These are phyloP conservation scores for Saussurea involucrata DNA, from an alignment of 129 eudicot species.

Conservation along the genomic window DNA sequence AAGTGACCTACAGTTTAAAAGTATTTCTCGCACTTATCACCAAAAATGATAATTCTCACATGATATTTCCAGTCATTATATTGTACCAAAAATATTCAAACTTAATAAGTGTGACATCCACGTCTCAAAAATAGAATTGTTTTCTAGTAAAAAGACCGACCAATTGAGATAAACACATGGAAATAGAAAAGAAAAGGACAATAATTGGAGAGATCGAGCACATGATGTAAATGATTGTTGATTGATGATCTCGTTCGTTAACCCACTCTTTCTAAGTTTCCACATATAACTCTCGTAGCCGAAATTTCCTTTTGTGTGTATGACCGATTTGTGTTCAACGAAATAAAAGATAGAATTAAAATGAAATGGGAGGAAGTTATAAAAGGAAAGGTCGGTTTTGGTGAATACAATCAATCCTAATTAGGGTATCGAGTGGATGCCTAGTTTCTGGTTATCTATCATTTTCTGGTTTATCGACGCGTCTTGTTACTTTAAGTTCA, in stretches of 20 bases:
- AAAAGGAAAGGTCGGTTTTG: conserved; percentile 21
- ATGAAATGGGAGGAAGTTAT: conserved; percentile 25
- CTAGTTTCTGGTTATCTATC: not conserved
- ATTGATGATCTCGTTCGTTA: not conserved
- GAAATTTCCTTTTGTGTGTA: not conserved
- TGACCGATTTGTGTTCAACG: not conserved
- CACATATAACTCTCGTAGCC: not conserved
- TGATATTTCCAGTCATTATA: too few relatives aligned
- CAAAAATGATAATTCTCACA: too few relatives aligned
- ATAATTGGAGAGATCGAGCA: not conserved
- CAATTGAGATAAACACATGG: not conserved
- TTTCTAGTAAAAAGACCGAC: not conserved
- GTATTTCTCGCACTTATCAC: too few relatives aligned
- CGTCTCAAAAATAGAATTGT: not conserved
- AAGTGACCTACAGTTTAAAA: too few relatives aligned
- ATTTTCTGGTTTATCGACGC: not conserved
- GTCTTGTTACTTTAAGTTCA: not conserved
- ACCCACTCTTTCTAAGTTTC: conserved; percentile 3
- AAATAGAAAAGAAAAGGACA: not conserved
- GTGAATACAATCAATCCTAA: conserved; percentile 1
- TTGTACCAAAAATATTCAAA: not conserved
- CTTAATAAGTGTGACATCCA: not conserved
- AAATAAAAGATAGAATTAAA: not conserved
- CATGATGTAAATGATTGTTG: conserved; percentile 7
- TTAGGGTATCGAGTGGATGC: not conserved